These are phyloP conservation scores for Cordyceps javanica DNA, from an alignment of 2,329 filamentous ascomycete species.

Conservation along the genomic window DNA sequence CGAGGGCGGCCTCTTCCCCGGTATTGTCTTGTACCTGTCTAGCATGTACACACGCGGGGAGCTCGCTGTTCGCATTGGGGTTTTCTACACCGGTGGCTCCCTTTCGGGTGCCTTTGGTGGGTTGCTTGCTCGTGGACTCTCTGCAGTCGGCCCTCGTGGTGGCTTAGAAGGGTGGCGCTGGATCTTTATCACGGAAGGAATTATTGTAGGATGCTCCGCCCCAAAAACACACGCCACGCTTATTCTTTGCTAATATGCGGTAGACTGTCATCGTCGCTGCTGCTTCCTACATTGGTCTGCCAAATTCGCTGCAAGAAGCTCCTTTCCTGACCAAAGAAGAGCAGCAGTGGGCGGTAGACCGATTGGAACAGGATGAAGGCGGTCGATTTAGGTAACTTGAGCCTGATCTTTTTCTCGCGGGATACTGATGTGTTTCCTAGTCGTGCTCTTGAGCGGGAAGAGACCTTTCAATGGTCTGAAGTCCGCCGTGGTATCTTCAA, in stretches of 20 bases:
- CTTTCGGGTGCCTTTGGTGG: conserved; percentile 56
- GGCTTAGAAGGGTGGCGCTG: conserved; percentile 53
- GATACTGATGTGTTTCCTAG: conserved; percentile 2
- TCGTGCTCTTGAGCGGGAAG: conserved; percentile 27
- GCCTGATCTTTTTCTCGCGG: not conserved
- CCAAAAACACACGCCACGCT: not conserved
- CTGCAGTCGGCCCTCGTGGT: conserved; percentile 49
- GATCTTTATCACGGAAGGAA: conserved; percentile 57
- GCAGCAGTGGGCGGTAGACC: conserved; percentile 39
- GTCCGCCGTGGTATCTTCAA: conserved; percentile 55
- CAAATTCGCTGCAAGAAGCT: conserved; percentile 49
- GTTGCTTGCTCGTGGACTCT: conserved; percentile 54
- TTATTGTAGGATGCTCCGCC: conserved; percentile 33
- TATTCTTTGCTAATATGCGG: not conserved
- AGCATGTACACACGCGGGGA: conserved; percentile 55
- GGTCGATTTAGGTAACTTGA: conserved; percentile 27
- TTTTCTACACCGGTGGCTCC: conserved; percentile 63
- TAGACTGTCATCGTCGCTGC: conserved; percentile 49
- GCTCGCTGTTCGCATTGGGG: conserved; percentile 55
- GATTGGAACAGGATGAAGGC: conserved; percentile 34
- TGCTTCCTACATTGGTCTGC: conserved; percentile 46
- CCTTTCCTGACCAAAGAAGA: conserved; percentile 48
- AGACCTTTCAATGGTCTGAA: conserved; percentile 55
- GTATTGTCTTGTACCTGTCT: conserved; percentile 63
- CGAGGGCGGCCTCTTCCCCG: conserved; percentile 60